Percentiles rank a stretch among this genome's conserved stretches.
These are phyloP conservation scores for Micractinium conductrix DNA, from an alignment of 139 green algal genomes.

Conservation along the genomic window DNA sequence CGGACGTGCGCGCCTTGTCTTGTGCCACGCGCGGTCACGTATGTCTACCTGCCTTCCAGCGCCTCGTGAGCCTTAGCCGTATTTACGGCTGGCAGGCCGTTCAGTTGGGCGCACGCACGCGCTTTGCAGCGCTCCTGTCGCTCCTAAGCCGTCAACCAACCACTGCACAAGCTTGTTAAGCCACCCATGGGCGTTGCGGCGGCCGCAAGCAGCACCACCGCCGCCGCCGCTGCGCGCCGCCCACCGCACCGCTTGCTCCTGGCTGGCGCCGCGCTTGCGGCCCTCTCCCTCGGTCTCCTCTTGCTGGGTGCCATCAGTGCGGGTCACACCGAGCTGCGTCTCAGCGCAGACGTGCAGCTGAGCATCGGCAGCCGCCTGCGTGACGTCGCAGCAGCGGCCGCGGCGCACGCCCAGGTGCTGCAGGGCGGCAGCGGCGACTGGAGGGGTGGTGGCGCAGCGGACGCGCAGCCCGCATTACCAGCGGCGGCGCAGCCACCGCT, in stretches of 20 bases:
- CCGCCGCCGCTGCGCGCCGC: neutral
- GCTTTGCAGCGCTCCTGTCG: too few species aligned
- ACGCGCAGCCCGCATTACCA: neutral
- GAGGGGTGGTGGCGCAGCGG: neutral
- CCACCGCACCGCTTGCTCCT: neutral
- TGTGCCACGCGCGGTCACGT: too few species aligned
- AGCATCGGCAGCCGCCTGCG: neutral
- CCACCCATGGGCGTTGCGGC: neutral
- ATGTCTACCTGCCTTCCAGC: too few species aligned
- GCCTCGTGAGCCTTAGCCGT: too few species aligned
- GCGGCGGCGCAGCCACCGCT: neutral
- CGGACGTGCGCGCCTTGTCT: too few species aligned
- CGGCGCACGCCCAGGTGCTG: neutral
- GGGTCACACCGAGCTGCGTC: neutral
- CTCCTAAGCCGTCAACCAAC: too few species aligned
- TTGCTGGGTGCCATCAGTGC: neutral
- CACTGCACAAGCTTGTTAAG: too few species aligned
- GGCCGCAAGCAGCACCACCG: neutral
- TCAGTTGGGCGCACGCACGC: too few species aligned
- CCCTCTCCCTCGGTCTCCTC: neutral
- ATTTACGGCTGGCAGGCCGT: too few species aligned
- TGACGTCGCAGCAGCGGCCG: neutral
- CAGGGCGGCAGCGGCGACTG: too few species aligned
- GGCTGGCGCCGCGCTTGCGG: neutral
- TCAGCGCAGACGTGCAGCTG: neutral